Percentiles rank a stretch among this genome's conserved stretches.
Evolutionary conservation across 2,329 filamentous ascomycete species (phyloP).

Genomic region (Colletotrichum echinochloae): DNA sequence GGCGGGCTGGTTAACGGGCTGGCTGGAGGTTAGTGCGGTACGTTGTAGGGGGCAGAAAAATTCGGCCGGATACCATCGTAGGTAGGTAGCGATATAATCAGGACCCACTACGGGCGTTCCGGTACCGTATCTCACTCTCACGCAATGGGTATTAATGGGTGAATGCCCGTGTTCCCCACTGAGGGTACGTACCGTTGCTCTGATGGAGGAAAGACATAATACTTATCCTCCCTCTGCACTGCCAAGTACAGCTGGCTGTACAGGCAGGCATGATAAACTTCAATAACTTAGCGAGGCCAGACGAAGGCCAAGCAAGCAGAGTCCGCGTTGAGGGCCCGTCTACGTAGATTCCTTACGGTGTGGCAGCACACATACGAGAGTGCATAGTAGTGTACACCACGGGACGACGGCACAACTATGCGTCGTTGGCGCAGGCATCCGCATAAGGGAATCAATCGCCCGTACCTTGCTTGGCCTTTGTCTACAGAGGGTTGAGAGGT

Average conservation of each 20-base stretch:
- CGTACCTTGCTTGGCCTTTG: not conserved
- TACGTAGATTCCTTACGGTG: not conserved
- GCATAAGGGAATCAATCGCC: not conserved
- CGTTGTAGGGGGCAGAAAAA: no score
- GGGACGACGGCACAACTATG: not conserved
- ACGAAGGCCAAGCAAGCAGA: not conserved
- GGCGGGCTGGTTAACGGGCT: no score
- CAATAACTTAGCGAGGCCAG: not conserved
- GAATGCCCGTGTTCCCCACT: not conserved
- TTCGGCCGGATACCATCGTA: no score
- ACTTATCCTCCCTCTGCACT: not conserved
- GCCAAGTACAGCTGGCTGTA: no score
- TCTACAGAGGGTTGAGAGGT: not conserved
- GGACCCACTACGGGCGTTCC: constrained; percentile 1
- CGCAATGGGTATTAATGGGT: not conserved
- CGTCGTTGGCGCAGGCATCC: not conserved
- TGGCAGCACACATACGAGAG: not conserved
- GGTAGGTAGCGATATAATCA: no score
- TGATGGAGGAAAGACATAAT: not conserved
- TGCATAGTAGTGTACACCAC: no score
- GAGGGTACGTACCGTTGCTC: not conserved
- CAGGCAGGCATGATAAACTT: not conserved
- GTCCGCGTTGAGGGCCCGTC: not conserved
- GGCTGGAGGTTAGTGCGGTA: no score
- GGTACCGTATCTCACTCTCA: not conserved